Percentiles rank a stretch among this genome's conserved stretches.
Conservation (phyloP, 2,329 filamentous ascomycete species). For the Fusarium chuoi region DNA sequence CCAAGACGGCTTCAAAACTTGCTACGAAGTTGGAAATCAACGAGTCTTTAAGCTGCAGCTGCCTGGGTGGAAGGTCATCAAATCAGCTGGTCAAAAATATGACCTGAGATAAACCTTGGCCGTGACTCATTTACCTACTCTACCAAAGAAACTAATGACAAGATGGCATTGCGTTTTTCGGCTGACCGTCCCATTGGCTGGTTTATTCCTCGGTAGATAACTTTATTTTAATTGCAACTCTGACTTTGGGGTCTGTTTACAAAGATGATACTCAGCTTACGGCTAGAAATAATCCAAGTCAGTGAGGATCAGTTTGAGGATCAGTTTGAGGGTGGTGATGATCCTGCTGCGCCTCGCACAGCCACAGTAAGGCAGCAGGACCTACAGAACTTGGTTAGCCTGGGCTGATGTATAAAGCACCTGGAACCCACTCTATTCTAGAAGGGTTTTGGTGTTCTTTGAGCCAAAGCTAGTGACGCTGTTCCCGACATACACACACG, state of each 20-base stretch:
- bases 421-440: background rate
- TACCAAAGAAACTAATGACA: too few species aligned
- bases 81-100: too few species aligned
- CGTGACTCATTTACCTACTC: too few species aligned
- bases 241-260: too few species aligned
- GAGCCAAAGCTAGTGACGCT: background rate
- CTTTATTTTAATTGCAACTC: too few species aligned
- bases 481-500: background rate
- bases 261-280: too few species aligned
- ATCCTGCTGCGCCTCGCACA: background rate
- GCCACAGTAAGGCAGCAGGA: background rate
- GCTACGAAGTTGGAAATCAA: background rate
- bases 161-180: too few species aligned
- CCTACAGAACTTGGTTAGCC: background rate
- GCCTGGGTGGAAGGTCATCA: too few species aligned
- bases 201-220: too few species aligned
- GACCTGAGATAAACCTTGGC: background rate
- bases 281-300: too few species aligned
- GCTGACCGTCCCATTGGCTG: too few species aligned
- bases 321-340: background rate
- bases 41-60: background rate
- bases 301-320: background rate
- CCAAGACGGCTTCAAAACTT: background rate
- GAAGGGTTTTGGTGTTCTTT: background rate
- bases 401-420: background rate